Evolutionary conservation across 768 basidiomycete species (phyloP).

Genomic region (Russula foetens): DNA sequence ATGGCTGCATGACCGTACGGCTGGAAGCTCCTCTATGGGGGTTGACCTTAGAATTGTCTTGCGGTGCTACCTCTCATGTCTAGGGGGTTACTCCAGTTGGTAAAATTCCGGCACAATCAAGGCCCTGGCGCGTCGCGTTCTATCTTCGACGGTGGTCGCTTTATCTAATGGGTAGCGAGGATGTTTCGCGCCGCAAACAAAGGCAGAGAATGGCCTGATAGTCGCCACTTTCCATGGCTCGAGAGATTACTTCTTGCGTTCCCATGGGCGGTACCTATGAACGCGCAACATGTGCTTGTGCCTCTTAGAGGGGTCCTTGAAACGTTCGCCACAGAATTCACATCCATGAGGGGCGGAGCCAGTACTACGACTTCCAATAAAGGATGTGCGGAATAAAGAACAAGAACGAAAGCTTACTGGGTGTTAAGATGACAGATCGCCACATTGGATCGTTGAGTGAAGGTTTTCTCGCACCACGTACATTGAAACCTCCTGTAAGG

Average conservation of each 20-base stretch:
- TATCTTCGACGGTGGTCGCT: background rate
- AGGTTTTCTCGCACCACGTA: constrained; percentile 43
- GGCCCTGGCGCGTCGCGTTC: constrained; percentile 9
- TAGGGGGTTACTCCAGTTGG: constrained; percentile 9
- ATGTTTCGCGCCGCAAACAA: background rate
- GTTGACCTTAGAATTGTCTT: background rate
- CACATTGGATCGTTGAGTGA: constrained; percentile 51
- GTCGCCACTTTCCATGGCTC: constrained; percentile 18
- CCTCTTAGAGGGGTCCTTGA: constrained; percentile 58
- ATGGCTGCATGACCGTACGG: no score
- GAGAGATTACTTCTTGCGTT: constrained; percentile 30
- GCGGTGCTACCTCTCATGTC: constrained; percentile 15
- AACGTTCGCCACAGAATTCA: constrained; percentile 43
- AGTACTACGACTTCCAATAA: constrained; percentile 34
- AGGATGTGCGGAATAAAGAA: constrained; percentile 12
- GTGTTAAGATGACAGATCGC: constrained; percentile 48
- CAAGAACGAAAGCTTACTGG: constrained; percentile 31
- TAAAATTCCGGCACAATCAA: constrained; percentile 6
- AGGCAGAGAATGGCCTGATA: constrained; percentile 14
- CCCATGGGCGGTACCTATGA: constrained; percentile 45
- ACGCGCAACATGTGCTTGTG: constrained; percentile 50
- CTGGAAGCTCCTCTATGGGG: constrained; percentile 1
- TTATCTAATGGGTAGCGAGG: constrained; percentile 18
- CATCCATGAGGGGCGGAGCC: constrained; percentile 48
- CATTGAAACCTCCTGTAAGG: constrained; percentile 43